These are phyloP conservation scores for Thalassiosira oceanica DNA, from an alignment of 352 stramenopile genomes.

Conservation along the genomic window DNA sequence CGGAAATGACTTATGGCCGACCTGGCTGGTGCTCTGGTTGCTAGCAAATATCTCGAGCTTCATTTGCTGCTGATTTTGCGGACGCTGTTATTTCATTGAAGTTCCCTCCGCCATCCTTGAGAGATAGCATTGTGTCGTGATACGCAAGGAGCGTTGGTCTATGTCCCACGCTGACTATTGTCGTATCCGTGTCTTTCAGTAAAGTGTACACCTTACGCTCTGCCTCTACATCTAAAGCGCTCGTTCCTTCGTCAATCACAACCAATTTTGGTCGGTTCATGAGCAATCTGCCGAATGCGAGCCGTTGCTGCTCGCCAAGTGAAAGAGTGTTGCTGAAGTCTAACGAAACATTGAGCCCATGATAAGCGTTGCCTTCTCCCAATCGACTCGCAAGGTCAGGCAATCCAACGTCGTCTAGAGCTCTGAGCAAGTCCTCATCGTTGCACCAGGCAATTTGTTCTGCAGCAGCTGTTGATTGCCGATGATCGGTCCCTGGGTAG, in stretches of 20 bases:
- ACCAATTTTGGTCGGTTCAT: conserved; percentile 81
- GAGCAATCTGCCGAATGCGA: conserved; percentile 84
- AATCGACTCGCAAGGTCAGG: conserved; percentile 60
- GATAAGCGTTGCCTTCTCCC: conserved; percentile 31
- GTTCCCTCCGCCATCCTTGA: conserved; percentile 23
- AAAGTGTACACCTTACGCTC: conserved; percentile 82
- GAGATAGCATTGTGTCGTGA: conserved; percentile 41
- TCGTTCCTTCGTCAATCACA: conserved; percentile 83
- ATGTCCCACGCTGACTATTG: conserved; percentile 65
- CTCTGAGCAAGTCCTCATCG: conserved; percentile 74
- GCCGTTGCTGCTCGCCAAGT: conserved; percentile 85
- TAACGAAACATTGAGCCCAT: conserved; percentile 61
- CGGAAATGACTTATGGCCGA: no score
- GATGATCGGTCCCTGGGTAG: conserved; percentile 75
- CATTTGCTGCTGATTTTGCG: no score
- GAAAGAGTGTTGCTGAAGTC: conserved; percentile 85
- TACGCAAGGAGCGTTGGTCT: conserved; percentile 56
- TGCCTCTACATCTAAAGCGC: conserved; percentile 78
- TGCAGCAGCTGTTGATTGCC: no score
- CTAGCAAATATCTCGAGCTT: no score
- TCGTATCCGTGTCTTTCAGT: conserved; percentile 55
- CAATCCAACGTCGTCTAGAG: conserved; percentile 77
- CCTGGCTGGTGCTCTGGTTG: no score
- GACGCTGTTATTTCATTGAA: conserved; percentile 40
- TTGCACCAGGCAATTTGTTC: no score